phyloP scores from a whole-genome alignment of 768 basidiomycete genomes.

The Suillus subaureus region DNA sequence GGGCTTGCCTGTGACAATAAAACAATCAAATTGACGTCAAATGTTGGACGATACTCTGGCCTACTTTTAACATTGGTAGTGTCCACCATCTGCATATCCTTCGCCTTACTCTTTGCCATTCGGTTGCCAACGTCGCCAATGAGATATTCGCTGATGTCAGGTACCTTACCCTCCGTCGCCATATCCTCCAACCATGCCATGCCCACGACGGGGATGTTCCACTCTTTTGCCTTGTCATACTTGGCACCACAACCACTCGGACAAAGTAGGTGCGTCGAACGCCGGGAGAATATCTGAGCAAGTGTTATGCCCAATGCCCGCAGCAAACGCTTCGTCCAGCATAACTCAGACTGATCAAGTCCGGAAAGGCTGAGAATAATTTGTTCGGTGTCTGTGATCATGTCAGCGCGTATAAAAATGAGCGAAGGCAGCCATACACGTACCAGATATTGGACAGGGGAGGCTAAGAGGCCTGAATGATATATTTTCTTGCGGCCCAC shows the following conservation, averaged over 20 bases:
- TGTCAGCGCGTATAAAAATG: not conserved
- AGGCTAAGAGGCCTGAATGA: constrained; percentile 70
- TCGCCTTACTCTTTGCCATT: constrained; percentile 32
- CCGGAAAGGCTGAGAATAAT: constrained; percentile 75
- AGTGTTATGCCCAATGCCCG: constrained; percentile 66
- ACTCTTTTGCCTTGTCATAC: constrained; percentile 76
- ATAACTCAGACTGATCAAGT: constrained; percentile 67
- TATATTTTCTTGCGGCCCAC: constrained; percentile 65
- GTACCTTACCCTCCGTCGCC: constrained; percentile 53
- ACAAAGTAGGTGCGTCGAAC: constrained; percentile 81
- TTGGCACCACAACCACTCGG: constrained; percentile 71
- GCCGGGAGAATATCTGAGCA: constrained; percentile 60
- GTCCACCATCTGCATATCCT: constrained; percentile 34
- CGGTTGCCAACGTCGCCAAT: constrained; percentile 20
- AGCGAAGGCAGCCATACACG: constrained; percentile 1
- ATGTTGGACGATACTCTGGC: not conserved
- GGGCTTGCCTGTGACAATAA: constrained; percentile 9
- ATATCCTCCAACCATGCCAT: constrained; percentile 71
- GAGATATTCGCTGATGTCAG: constrained; percentile 35
- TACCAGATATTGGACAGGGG: constrained; percentile 61
- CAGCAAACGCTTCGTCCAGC: constrained; percentile 65
- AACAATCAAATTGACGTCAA: not conserved
- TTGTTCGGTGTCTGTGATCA: constrained; percentile 51
- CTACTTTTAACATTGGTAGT: constrained; percentile 44
- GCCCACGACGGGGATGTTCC: constrained; percentile 75